phyloP scores from a whole-genome alignment of 129 eudicot genomes.

The Chrysanthemum seticuspe region DNA sequence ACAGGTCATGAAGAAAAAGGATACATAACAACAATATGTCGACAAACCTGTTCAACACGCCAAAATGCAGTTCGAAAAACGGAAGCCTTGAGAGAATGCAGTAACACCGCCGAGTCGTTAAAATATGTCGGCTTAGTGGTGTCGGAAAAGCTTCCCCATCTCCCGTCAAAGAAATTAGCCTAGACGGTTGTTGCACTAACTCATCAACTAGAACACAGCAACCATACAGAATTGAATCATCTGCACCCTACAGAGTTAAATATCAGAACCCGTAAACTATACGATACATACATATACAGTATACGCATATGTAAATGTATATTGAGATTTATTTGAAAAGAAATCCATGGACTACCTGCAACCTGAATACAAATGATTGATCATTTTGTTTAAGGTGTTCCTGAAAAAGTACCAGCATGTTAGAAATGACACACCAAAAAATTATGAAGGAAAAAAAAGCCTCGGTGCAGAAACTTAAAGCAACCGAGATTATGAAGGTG shows the following conservation, averaged over 20 bases:
- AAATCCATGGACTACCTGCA: constrained; percentile 67
- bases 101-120: constrained; percentile 92
- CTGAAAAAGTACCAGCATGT: constrained; percentile 55
- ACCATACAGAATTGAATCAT: constrained; percentile 90
- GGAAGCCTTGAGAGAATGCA: constrained; percentile 96
- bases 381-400: constrained; percentile 93
- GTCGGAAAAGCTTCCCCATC: constrained; percentile 47
- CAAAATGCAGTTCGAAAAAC: constrained; percentile 92
- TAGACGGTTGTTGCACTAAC: constrained; percentile 80
- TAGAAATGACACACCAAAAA: constrained; percentile 12
- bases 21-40: not conserved
- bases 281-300: too few relatives aligned
- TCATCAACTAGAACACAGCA: constrained; percentile 97
- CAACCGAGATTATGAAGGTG: constrained; percentile 9
- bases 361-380: constrained; percentile 84
- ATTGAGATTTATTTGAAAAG: not conserved
- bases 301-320: not conserved
- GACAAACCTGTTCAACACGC: constrained; percentile 80
- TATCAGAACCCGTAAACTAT: constrained; percentile 4
- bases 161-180: constrained; percentile 71
- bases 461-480: not conserved
- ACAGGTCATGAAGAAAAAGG: constrained; percentile 3
- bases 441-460: not conserved
- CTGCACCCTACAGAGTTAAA: constrained; percentile 68
- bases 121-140: constrained; percentile 65